Conservation (phyloP, 495 filamentous ascomycete species). For the Daldinia grandis region DNA sequence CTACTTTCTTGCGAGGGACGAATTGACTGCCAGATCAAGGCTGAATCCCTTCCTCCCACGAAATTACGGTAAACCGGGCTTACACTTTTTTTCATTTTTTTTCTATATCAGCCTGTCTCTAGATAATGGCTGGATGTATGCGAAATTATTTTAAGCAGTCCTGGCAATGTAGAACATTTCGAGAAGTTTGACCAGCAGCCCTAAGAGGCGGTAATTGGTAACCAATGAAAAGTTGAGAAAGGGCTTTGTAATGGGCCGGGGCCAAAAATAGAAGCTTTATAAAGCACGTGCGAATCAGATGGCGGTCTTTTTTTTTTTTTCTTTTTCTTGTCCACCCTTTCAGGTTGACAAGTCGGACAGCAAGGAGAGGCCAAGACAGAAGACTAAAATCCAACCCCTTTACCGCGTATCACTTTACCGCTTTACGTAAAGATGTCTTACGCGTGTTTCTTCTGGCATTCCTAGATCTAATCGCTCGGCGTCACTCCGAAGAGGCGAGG, state of each 20-base stretch:
- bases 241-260: constrained; percentile 29
- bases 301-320: neutral
- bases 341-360: neutral
- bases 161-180: constrained; percentile 14
- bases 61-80: neutral
- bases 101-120: neutral
- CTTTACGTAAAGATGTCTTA: constrained; percentile 19
- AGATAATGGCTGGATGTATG: neutral
- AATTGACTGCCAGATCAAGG: neutral
- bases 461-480: constrained; percentile 35
- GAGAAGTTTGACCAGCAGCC: constrained; percentile 36
- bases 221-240: constrained; percentile 26
- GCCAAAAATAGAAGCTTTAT: constrained; percentile 40
- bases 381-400: constrained; percentile 26
- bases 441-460: neutral
- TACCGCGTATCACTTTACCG: constrained; percentile 24
- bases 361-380: constrained; percentile 4
- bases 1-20: neutral
- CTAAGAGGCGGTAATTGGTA: constrained; percentile 26
- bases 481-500: constrained; percentile 6
- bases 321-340: constrained; percentile 4
- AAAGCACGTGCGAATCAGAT: constrained; percentile 37
- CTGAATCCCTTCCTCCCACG: neutral
- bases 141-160: neutral
- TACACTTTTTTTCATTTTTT: no score